These are phyloP conservation scores for Bipolaris gigantea DNA, from an alignment of 2,329 filamentous ascomycete species.

Conservation along the genomic window DNA sequence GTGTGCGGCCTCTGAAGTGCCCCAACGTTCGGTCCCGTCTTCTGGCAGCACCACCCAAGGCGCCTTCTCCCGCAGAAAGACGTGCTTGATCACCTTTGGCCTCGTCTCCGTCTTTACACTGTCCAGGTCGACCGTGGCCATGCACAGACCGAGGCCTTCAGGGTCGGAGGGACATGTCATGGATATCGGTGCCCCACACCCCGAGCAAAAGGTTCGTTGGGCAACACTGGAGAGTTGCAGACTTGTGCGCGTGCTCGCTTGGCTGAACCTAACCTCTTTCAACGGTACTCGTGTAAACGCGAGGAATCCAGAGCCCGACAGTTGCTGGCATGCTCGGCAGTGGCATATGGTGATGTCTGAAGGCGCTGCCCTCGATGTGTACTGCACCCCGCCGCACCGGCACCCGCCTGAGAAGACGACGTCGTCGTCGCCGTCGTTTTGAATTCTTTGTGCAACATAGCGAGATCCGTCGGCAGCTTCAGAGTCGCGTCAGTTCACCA, in stretches of 20 bases:
- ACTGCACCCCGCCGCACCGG: slow-evolving; percentile 49
- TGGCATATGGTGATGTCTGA: slow-evolving; percentile 49
- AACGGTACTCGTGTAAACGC: slow-evolving; percentile 47
- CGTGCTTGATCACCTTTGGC: slow-evolving; percentile 44
- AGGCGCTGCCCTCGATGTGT: slow-evolving; percentile 45
- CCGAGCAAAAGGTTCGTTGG: slow-evolving; percentile 50
- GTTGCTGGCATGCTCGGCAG: slow-evolving; percentile 54
- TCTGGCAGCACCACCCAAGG: slow-evolving; percentile 35
- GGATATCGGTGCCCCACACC: slow-evolving; percentile 52
- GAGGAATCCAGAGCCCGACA: slow-evolving; percentile 52
- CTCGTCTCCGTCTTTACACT: slow-evolving; percentile 36
- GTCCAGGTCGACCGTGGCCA: slow-evolving; percentile 49
- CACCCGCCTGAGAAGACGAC: slow-evolving; percentile 48
- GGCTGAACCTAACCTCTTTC: slow-evolving; percentile 41
- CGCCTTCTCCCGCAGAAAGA: slow-evolving; percentile 50
- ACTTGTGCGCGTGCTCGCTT: slow-evolving; percentile 32
- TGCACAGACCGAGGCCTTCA: slow-evolving; percentile 41
- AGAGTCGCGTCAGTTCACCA: background rate
- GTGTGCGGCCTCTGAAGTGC: slow-evolving; percentile 23
- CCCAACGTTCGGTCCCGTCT: slow-evolving; percentile 33
- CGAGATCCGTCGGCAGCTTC: slow-evolving; percentile 33
- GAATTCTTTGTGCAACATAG: slow-evolving; percentile 12
- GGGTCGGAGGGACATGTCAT: slow-evolving; percentile 47
- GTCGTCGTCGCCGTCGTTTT: slow-evolving; percentile 18
- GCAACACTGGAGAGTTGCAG: slow-evolving; percentile 47